Base-by-base conservation (phyloP, 2,329 filamentous ascomycete species). In the Hysterium pulicare region DNA sequence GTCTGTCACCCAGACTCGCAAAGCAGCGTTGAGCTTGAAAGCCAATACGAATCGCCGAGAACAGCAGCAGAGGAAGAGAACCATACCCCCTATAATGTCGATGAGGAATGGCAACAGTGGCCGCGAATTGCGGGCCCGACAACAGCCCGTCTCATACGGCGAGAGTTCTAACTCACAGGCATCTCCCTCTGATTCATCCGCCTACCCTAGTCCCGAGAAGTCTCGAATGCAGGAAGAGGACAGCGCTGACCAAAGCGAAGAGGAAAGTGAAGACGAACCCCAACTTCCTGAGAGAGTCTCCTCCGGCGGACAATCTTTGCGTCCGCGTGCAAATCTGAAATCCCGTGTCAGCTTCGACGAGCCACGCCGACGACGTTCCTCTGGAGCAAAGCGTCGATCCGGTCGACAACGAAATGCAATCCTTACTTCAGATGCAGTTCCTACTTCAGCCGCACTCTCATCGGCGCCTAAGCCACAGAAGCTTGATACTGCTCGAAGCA, bases 401-500 rank as follows among this genome's bases (percentile, higher is more conserved):
- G 31, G 24, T 21, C 16, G 37, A n/a, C 15, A 37, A 20, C 8
- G 46, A 7, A 45, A 48, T 4, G 48, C 28, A 19, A 30, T 51
- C n/a, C 36, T 54, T 3, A 41, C 28, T 15, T 52, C 51, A 24
- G 44, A 53, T 31, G 43, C 45, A 9, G 5, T 41, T 9, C 17
- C 11, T 11, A 20, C 7, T 6, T 16, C 11, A 23, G n/a, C 30
- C 17, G 19, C 5, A 20, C 4, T 19, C 13, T 3, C 23, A 19
- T 30, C 24, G 16, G n/a, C 34, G 8, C 19, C 38, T 1, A 37
- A 20, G 11, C 39, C 31, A 7, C 22, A 23, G 26, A 67, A 61
- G 42, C 51, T 54, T 5, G 58, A 68, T 23, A 71, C 70, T 2
- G 62, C 67, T n/a, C 68, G 71, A 2, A 56, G 47, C 15, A 59